These are phyloP conservation scores for Cladophialophora psammophila DNA, from an alignment of 2,329 filamentous ascomycete genomes.

Conservation along the genomic window DNA sequence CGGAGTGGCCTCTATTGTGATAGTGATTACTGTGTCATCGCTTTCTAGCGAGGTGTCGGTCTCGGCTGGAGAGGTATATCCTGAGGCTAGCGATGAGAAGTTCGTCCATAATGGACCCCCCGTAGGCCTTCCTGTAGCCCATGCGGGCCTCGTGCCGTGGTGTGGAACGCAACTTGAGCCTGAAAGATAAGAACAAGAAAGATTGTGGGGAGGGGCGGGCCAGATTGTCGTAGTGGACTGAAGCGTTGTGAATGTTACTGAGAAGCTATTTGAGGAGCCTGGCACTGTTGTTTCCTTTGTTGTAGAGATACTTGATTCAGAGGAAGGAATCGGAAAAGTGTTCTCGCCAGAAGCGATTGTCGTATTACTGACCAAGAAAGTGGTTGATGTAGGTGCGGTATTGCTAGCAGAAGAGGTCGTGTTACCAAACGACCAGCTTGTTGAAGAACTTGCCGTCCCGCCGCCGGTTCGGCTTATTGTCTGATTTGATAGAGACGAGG, in stretches of 20 bases:
- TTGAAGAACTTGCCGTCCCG: background rate
- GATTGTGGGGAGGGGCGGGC: background rate
- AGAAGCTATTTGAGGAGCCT: constrained; percentile 2
- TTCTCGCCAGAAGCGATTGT: constrained; percentile 6
- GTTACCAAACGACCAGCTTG: constrained; percentile 4
- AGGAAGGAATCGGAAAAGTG: background rate
- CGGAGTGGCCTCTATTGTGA: constrained; percentile 21
- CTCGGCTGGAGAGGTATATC: constrained; percentile 6
- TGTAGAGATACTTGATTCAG: background rate
- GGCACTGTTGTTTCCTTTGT: constrained; percentile 2
- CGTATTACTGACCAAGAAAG: background rate
- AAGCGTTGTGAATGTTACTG: constrained; percentile 5
- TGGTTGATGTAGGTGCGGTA: background rate
- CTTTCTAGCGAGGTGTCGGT: constrained; percentile 1
- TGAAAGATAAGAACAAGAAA: constrained; percentile 12
- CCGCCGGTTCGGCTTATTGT: background rate
- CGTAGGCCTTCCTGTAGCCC: constrained; percentile 6
- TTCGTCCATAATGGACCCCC: constrained; percentile 17
- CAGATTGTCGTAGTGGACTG: constrained; percentile 8
- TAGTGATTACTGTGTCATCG: constrained; percentile 14
- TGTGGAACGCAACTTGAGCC: constrained; percentile 14
- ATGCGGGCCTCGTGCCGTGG: constrained; percentile 10
- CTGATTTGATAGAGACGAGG: background rate
- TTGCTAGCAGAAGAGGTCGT: background rate
- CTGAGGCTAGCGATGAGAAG: constrained; percentile 5